Evolutionary conservation across 306 rosid genomes (phyloP).

Genomic region (Purshia tridentata): DNA sequence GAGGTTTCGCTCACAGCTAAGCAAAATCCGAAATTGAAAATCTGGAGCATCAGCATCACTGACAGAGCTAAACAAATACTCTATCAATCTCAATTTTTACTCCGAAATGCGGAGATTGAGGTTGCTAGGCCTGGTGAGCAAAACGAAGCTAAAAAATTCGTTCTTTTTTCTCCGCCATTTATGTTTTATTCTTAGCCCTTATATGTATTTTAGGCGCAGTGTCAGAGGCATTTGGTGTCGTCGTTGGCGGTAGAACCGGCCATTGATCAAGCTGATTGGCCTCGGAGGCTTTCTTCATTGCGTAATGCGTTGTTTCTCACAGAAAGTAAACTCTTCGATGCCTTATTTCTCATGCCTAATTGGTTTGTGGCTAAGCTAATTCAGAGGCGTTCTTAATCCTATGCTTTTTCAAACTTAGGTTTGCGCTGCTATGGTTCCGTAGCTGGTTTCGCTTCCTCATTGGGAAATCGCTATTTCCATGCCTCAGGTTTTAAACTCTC

Average conservation of each 20-base stretch:
- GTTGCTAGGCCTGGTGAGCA: conserved; percentile 61
- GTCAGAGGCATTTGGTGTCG: conserved; percentile 58
- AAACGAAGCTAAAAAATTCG: not conserved
- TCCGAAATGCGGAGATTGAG: conserved; percentile 53
- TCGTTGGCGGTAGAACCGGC: conserved; percentile 37
- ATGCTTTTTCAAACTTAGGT: conserved; percentile 30
- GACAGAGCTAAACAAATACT: not conserved
- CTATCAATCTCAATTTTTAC: too few relatives aligned
- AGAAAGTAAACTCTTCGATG: conserved; percentile 39
- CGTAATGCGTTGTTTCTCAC: conserved; percentile 34
- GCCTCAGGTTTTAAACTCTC: conserved; percentile 55
- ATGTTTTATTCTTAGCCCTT: not conserved
- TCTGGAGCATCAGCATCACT: not conserved
- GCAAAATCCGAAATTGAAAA: not conserved
- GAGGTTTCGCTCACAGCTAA: not conserved
- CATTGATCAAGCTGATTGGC: conserved; percentile 26
- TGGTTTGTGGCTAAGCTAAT: not conserved
- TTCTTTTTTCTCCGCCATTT: not conserved
- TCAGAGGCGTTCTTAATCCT: not conserved
- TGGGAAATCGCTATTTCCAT: conserved; percentile 50
- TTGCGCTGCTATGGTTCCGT: conserved; percentile 41
- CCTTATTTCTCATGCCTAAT: not conserved
- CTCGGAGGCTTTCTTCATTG: conserved; percentile 31
- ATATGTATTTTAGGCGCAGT: conserved; percentile 37
- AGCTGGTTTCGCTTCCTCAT: conserved; percentile 25